Base-by-base conservation (phyloP, 225 moss, liverwort and hornwort genomes). In the Pseudoscleropodium purum region DNA sequence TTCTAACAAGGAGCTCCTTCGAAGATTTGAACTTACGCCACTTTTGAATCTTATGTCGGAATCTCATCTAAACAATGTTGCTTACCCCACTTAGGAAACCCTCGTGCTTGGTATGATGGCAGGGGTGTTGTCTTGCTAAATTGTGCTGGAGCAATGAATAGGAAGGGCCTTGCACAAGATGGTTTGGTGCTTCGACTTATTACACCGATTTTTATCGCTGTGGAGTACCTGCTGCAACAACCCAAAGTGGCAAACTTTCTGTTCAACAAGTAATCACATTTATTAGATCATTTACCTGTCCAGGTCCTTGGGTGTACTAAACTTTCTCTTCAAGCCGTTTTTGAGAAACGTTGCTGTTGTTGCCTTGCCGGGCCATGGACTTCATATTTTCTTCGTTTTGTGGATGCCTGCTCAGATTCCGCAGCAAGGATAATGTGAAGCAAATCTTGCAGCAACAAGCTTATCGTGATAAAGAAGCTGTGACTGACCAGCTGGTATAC, bases 71-170 rank as follows among this genome's bases (percentile, higher is more conserved):
- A 13, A 21, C 39, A 81, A 36, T 63, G 41, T 61, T 69, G 51
- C 70, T 67, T 27, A 29, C 54, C 37, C 41, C 41, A 49, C 25
- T 77, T 77, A 47, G 49, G 57, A 77, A 75, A 76, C 63, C 51
- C 72, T 88, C 68, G 84, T 81, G 41, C 43, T 86, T 52, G 20
- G 89, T 89, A 49, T 90, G 86, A 75, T 89, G 89, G 91, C 96
- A 99, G 98, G 90, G 98, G 95, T 79, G 72, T 97, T 67, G 97
- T 99, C 86, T 94, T 99, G 11, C 90, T 97, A 43, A 99, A 99
- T 90, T 99, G 96, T 91, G 97, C 98, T 51, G 98, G 98, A 90
- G 97, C 96, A 30, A 99, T 99, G 97, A 97, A 99, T 86, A 95
- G 98, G 88, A 99, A 96, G 92, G 97, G 98, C 61, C 96, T 99